phyloP scores from a whole-genome alignment of 106 monocot genomes.

The Acorus calamus region DNA sequence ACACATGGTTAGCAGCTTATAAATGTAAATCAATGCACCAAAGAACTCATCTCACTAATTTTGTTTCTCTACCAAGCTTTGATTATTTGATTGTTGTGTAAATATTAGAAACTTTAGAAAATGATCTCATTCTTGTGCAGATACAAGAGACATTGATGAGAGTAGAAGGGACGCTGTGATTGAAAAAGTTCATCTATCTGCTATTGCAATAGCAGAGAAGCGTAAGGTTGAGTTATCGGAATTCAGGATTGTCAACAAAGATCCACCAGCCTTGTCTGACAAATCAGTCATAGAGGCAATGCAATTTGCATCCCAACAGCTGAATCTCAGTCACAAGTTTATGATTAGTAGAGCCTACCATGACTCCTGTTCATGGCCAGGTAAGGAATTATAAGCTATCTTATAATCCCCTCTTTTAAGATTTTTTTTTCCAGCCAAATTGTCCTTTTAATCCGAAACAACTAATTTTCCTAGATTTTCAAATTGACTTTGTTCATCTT shows the following conservation, averaged over 20 bases:
- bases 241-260: constrained; percentile 85
- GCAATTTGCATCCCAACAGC: constrained; percentile 38
- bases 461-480: too few species aligned
- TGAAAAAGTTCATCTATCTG: constrained; percentile 63
- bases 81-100: too few species aligned
- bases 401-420: neutral
- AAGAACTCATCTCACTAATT: too few species aligned
- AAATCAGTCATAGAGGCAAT: constrained; percentile 53
- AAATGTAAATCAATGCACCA: too few species aligned
- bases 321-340: constrained; percentile 59
- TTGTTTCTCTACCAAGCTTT: too few species aligned
- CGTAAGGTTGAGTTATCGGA: constrained; percentile 59
- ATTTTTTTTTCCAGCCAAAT: too few species aligned
- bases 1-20: too few species aligned
- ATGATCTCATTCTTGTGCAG: constrained; percentile 12
- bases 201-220: constrained; percentile 50
- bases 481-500: too few species aligned
- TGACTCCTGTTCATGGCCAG: constrained; percentile 99
- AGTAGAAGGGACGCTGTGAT: constrained; percentile 67
- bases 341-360: constrained; percentile 99
- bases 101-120: too few species aligned
- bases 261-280: constrained; percentile 71
- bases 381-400: constrained; percentile 14
- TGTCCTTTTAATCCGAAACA: too few species aligned
- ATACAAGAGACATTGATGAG: constrained; percentile 94